phyloP scores from a whole-genome alignment of 192 early-diverging fungal species.

The Thamnidium elegans region DNA sequence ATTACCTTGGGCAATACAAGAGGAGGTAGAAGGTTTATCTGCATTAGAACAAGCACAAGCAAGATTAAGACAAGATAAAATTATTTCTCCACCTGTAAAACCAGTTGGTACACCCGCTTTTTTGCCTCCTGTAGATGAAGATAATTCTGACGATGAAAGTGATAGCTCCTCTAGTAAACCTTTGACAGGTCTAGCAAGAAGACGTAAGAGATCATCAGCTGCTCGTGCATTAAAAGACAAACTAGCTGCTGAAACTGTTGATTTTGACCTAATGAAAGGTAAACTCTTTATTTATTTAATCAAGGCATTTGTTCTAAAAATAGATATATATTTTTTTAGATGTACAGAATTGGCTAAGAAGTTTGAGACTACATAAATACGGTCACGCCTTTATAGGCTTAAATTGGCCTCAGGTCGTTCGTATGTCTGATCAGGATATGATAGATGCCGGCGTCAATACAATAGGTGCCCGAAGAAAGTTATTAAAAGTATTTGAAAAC shows the following conservation, averaged over 20 bases:
- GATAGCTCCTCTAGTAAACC: background rate
- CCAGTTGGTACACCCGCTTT: slow-evolving; percentile 1
- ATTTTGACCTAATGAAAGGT: slow-evolving; percentile 37
- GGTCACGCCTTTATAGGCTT: slow-evolving; percentile 34
- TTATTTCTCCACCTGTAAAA: background rate
- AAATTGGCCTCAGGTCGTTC: slow-evolving; percentile 31
- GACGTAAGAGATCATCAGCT: slow-evolving; percentile 33
- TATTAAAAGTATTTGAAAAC: slow-evolving; percentile 40
- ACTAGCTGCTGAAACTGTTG: slow-evolving; percentile 35
- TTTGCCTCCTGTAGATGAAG: background rate
- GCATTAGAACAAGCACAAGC: slow-evolving; percentile 28
- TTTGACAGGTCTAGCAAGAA: slow-evolving; percentile 29
- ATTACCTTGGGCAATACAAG: slow-evolving; percentile 17
- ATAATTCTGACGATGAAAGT: slow-evolving; percentile 13
- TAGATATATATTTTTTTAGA: slow-evolving; percentile 12
- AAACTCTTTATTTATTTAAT: background rate
- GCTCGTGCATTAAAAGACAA: slow-evolving; percentile 37
- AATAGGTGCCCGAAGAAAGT: slow-evolving; percentile 32
- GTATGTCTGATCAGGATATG: slow-evolving; percentile 34
- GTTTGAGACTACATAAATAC: slow-evolving; percentile 37
- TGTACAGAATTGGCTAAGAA: slow-evolving; percentile 36
- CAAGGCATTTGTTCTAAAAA: background rate
- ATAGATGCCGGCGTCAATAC: slow-evolving; percentile 31
- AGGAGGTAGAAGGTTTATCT: slow-evolving; percentile 12
- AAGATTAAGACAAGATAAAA: slow-evolving; percentile 4